Evolutionary conservation across 805 yeast genomes (phyloP).

Genomic region (Candida maesae): DNA sequence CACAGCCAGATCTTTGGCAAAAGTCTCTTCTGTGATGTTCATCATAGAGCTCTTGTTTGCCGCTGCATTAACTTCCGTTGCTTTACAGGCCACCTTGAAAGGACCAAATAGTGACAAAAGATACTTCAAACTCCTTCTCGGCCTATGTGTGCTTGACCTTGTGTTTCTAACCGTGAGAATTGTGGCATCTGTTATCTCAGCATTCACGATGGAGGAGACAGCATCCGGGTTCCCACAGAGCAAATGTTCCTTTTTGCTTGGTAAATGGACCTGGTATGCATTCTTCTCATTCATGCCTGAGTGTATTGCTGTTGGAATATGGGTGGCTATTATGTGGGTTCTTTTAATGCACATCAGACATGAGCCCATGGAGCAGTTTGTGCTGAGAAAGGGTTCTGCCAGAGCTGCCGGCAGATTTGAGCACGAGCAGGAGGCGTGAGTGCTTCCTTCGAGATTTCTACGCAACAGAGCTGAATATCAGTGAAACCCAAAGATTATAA

Average conservation of each 20-base stretch:
- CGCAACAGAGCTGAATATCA: too few species aligned
- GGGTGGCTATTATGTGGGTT: not conserved
- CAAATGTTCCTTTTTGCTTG: slow-evolving; percentile 1
- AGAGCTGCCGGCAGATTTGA: too few species aligned
- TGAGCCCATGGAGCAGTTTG: too few species aligned
- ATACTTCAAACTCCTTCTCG: not conserved
- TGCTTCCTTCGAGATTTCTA: too few species aligned
- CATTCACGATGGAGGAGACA: not conserved
- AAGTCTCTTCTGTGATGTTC: not conserved
- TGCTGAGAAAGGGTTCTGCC: too few species aligned
- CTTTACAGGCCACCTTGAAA: too few species aligned
- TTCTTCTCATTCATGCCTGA: slow-evolving; percentile 1
- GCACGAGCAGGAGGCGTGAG: not conserved
- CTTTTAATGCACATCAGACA: not conserved
- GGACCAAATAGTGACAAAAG: too few species aligned
- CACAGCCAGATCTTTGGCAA: not conserved
- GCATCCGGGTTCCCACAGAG: not conserved
- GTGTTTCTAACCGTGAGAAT: not conserved
- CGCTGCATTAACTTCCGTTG: too few species aligned
- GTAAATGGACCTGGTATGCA: not conserved
- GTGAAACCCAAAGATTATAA: too few species aligned
- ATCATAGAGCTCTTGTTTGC: not conserved
- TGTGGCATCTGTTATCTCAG: not conserved
- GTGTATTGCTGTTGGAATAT: not conserved
- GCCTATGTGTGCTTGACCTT: not conserved